Conservation (phyloP, 345 rosid genomes). For the Ceriops decandra region DNA sequence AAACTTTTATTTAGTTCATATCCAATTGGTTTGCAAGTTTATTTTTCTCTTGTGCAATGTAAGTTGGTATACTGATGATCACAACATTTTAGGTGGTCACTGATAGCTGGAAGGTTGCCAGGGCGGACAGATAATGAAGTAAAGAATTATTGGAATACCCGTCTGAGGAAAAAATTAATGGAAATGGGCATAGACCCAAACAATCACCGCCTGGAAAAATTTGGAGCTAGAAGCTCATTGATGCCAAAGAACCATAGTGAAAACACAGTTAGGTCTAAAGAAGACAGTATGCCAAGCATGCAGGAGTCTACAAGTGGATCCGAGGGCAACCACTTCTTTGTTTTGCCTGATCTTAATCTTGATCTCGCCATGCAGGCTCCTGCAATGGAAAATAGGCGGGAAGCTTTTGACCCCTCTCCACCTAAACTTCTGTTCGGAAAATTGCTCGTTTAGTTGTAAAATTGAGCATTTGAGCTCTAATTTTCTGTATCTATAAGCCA, state of each 20-base stretch:
- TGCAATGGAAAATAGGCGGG: neutral
- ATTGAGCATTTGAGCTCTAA: neutral
- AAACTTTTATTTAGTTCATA: too few relatives aligned
- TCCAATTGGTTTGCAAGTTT: too few relatives aligned
- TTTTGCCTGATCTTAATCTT: conserved; percentile 35
- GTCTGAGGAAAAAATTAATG: conserved; percentile 26
- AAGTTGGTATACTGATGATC: neutral
- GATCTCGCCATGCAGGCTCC: conserved; percentile 12
- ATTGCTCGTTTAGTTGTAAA: neutral
- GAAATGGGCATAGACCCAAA: conserved; percentile 27
- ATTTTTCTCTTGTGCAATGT: neutral
- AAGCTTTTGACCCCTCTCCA: neutral
- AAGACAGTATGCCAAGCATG: conserved; percentile 12
- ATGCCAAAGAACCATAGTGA: neutral
- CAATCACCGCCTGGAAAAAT: conserved; percentile 13
- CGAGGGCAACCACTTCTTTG: conserved; percentile 2
- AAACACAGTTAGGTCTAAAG: neutral
- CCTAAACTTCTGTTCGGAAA: neutral
- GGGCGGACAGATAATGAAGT: conserved; percentile 39
- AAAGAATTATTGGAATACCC: conserved; percentile 40
- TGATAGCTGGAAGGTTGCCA: conserved; percentile 37
- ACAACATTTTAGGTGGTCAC: conserved; percentile 27
- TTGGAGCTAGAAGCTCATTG: neutral
- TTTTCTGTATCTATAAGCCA: neutral
- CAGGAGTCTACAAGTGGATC: conserved; percentile 12